Conservation (phyloP, 1,139 yeast species). For the Debaryomycetaceae sp. region DNA sequence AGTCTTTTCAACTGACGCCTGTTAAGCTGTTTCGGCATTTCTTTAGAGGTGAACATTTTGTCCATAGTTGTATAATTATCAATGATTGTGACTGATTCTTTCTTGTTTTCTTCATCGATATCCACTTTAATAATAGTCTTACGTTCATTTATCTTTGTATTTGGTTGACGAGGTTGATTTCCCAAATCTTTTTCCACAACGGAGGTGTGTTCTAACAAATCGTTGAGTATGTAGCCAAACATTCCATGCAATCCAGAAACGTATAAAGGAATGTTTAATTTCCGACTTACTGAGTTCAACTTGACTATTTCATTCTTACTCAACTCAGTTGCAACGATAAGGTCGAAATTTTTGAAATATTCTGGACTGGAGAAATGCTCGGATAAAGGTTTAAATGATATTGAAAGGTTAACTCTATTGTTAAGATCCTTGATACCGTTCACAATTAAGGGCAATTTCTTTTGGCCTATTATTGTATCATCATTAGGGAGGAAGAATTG, state of each 20-base stretch:
- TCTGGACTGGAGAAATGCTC: conserved; percentile 19
- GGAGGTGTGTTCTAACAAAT: conserved; percentile 63
- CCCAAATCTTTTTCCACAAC: conserved; percentile 42
- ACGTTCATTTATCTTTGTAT: conserved; percentile 46
- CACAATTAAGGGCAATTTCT: conserved; percentile 53
- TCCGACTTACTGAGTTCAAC: conserved; percentile 55
- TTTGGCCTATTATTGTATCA: conserved; percentile 44
- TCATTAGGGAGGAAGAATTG: conserved; percentile 74
- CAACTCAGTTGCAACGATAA: conserved; percentile 75
- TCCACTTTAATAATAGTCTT: conserved; percentile 52
- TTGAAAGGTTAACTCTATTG: conserved; percentile 60
- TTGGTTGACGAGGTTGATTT: conserved; percentile 42
- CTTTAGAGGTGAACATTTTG: conserved; percentile 31
- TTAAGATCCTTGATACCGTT: conserved; percentile 66
- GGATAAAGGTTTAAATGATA: conserved; percentile 33
- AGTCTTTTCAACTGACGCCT: conserved; percentile 57
- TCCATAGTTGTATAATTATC: conserved; percentile 47
- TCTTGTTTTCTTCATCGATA: conserved; percentile 22
- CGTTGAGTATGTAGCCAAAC: conserved; percentile 79
- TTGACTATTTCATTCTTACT: conserved; percentile 34
- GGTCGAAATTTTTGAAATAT: conserved; percentile 59
- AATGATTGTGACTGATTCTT: conserved; percentile 53
- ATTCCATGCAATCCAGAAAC: conserved; percentile 72
- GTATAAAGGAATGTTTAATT: conserved; percentile 60
- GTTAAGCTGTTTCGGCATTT: conserved; percentile 43